A percentile compares a stretch with the other conserved stretches of the same genome.
Conservation (phyloP, 2,329 filamentous ascomycete genomes). For the Exophiala mesophila region DNA sequence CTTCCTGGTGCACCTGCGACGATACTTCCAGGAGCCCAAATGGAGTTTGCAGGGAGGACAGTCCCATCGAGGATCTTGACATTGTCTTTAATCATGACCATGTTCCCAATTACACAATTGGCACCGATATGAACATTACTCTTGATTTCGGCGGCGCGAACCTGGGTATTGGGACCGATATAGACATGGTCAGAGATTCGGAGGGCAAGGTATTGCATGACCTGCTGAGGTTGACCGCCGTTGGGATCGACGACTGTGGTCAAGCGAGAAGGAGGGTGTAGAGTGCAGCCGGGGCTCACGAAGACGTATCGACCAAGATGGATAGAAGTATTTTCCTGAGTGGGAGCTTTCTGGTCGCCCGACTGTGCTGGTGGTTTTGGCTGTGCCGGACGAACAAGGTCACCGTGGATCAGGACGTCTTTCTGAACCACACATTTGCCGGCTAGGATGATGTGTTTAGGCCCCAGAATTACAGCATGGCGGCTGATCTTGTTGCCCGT, state of each 20-base stretch:
- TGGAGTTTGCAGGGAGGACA: conserved; percentile 80
- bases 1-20: conserved; percentile 79
- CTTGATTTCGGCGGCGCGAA: conserved; percentile 79
- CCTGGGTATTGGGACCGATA: conserved; percentile 66
- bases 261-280: conserved; percentile 77
- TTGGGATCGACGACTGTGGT: conserved; percentile 59
- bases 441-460: conserved; percentile 95
- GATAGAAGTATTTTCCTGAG: conserved; percentile 51
- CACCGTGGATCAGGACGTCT: conserved; percentile 88
- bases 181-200: conserved; percentile 94
- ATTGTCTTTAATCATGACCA: conserved; percentile 90
- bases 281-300: conserved; percentile 68
- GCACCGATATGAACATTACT: conserved; percentile 81
- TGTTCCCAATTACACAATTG: conserved; percentile 72
- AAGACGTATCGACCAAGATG: conserved; percentile 90
- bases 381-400: conserved; percentile 64
- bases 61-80: conserved; percentile 80
- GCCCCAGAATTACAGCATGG: conserved; percentile 84
- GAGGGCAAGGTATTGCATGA: conserved; percentile 78
- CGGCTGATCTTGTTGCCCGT: conserved; percentile 98
- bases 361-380: conserved; percentile 20
- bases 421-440: conserved; percentile 95
- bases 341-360: conserved; percentile 33
- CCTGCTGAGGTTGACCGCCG: conserved; percentile 15
- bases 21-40: conserved; percentile 85